Percentiles rank a stretch among this genome's conserved stretches.
phyloP scores from a whole-genome alignment of 257 asterid genomes.

The Solanum etuberosum region DNA sequence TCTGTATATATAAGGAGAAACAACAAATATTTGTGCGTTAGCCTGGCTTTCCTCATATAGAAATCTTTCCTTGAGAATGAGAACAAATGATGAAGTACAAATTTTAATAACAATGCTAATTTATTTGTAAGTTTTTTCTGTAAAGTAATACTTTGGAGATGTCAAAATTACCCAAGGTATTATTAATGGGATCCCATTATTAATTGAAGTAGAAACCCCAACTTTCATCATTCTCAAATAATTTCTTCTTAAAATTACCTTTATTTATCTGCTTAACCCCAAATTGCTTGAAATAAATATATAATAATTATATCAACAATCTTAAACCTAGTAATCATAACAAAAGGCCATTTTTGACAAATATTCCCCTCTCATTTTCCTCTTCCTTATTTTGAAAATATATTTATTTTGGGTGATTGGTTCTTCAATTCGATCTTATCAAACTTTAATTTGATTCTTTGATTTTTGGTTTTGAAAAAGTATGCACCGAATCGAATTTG shows the following conservation, averaged over 20 bases:
- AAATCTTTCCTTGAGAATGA: neutral
- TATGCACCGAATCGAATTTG: too few relatives aligned
- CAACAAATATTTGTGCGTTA: neutral
- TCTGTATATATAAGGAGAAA: neutral
- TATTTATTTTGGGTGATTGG: too few relatives aligned
- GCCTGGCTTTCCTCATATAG: neutral
- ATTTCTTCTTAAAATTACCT: neutral
- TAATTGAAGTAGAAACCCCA: neutral
- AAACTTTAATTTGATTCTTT: too few relatives aligned
- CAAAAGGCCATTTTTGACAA: neutral
- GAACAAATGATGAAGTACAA: neutral
- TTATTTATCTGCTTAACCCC: neutral
- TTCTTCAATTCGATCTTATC: rapidly evolving
- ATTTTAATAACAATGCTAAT: neutral
- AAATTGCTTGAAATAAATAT: neutral
- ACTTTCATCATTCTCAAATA: neutral
- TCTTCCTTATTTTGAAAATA: neutral
- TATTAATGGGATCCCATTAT: too few relatives aligned
- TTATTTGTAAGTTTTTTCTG: neutral
- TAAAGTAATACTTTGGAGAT: neutral
- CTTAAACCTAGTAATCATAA: neutral
- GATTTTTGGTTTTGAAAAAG: too few relatives aligned
- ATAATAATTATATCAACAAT: neutral
- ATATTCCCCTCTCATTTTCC: neutral
- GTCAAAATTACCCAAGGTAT: neutral